Evolutionary conservation across 176 grass and related monocot genomes (phyloP), one percentile per base, ranked within the genome.

Genomic region (Leersia perrieri): DNA sequence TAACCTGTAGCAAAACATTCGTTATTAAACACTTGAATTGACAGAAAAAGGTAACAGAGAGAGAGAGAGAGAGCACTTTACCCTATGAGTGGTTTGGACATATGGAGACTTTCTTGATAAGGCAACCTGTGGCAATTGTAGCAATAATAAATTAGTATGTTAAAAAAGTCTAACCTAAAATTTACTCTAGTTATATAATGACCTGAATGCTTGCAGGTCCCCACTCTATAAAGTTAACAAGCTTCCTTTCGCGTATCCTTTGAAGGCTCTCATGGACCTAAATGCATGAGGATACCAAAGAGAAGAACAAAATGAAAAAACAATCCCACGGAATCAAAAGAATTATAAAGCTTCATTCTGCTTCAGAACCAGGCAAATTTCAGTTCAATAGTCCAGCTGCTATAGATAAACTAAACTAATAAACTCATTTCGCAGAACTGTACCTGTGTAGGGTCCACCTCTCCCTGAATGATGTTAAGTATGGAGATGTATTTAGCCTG

Each of bases 401-500:
- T 16, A 26, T 18, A 72, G 11, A 78, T 14, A 87, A 74, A 73
- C 16, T 58, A 4, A n/a, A 68, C 15, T 40, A 80, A n/a, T 35
- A 62, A 75, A 79, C 28, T 6, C 22, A 80, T 66, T 65, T 15
- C 14, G 76, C 9, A 70, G 74, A 41, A 40, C 30, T 83, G 12
- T 79, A 95, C 96, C 96, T 99, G 96, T 84, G 96, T 99, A 34
- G 96, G 93, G 29, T 99, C 96, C 74, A 99, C 96, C 74, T 99
- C 96, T 85, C 96, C 96, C 82, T 99, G 96, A 82, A 99, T 99
- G 58, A 99, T 93, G 74, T 99, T 99, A 51, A 99, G 85, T 84
- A 95, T 99, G 66, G 96, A 99, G 75, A 99, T 99, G 78, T 99
- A 99, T 90, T 99, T 99, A 41, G 97, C 97, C 74, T 99, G 97